Percentiles rank a stretch among this genome's conserved stretches.
phyloP scores from a whole-genome alignment of 2,329 filamentous ascomycete genomes.

The Venturia asperata region DNA sequence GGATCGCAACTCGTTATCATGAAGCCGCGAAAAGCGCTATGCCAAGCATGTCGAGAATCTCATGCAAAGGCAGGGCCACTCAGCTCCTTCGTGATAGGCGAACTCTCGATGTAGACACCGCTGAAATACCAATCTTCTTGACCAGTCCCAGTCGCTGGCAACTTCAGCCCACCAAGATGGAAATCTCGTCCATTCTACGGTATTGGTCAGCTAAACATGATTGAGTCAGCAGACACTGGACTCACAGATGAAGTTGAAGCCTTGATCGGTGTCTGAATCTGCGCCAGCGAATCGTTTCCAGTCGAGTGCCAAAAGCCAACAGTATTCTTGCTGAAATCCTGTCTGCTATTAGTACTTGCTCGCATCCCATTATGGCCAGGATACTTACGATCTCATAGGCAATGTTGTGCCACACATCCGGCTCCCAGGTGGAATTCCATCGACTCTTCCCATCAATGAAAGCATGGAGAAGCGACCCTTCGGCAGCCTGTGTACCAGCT shows the following conservation, averaged over 20 bases:
- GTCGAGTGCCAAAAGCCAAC: conserved; percentile 67
- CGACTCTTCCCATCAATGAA: conserved; percentile 53
- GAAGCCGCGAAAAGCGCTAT: neutral
- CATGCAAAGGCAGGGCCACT: conserved; percentile 26
- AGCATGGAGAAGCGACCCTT: conserved; percentile 55
- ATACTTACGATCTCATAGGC: conserved; percentile 57
- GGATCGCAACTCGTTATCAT: neutral
- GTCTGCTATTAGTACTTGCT: conserved; percentile 16
- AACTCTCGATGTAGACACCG: conserved; percentile 63
- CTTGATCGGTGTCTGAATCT: conserved; percentile 54
- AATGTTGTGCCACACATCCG: conserved; percentile 66
- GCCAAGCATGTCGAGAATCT: neutral
- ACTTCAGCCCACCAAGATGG: conserved; percentile 63
- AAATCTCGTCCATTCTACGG: conserved; percentile 59
- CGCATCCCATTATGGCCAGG: conserved; percentile 11
- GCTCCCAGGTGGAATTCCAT: conserved; percentile 56
- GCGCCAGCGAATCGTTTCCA: conserved; percentile 49
- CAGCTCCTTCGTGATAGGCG: conserved; percentile 38
- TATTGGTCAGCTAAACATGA: neutral
- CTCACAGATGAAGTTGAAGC: conserved; percentile 48
- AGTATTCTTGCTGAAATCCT: conserved; percentile 54
- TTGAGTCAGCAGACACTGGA: neutral
- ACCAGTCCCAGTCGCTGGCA: conserved; percentile 48
- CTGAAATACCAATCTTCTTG: conserved; percentile 65
- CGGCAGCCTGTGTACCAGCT: conserved; percentile 41